Base-by-base conservation (phyloP, 2,329 filamentous ascomycete genomes). In the Lachnellula willkommii region DNA sequence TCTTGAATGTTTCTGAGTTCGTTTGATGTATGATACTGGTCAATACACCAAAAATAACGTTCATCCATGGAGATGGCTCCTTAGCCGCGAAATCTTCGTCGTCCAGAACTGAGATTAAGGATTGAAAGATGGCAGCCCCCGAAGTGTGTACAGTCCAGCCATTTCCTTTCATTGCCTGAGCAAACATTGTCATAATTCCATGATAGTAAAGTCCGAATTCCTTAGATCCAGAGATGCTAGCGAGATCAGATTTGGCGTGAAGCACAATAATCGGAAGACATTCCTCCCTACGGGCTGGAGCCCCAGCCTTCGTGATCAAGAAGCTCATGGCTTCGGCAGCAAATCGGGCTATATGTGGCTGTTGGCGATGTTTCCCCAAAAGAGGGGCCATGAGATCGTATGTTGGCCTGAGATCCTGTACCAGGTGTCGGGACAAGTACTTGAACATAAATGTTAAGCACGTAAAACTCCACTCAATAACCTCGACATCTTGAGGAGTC, bases 401-500 rank as follows among this genome's bases (percentile, higher is more conserved):
- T 2, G 95, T 86, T 47, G 93, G 90, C 59, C 89, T 80, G 60
- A 99, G 74, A 68, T 99, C 89, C 4, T 90, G 87, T 0, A 94
- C 88, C 22, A 99, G 74, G 0, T 97, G 80, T 61, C 90, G 85
- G 2, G 91, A 95, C 5, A 99, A 81, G 68, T 97, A 97, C 70
- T 99, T 99, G 81, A 99, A 96, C 42, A 97, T 78, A 78, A 95
- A 99, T 47, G 94, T 91, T 54, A 99, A 78, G 64, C 90, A 92
- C 12, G 87, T 90, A 73, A 99, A 99, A 50, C 90, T 93, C 92
- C 93, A 97, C 74, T 99, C 94, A 50, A 97, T 89, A n/a, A 95
- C 91, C 60, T 92, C 89, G 26, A 89, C 85, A 67, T 89, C 87
- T 55, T 88, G 80, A 52, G 89, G 84, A 65, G 84, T 88, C 53